phyloP scores from a whole-genome alignment of 2,329 filamentous ascomycete genomes.

The Aspergillus sp. region DNA sequence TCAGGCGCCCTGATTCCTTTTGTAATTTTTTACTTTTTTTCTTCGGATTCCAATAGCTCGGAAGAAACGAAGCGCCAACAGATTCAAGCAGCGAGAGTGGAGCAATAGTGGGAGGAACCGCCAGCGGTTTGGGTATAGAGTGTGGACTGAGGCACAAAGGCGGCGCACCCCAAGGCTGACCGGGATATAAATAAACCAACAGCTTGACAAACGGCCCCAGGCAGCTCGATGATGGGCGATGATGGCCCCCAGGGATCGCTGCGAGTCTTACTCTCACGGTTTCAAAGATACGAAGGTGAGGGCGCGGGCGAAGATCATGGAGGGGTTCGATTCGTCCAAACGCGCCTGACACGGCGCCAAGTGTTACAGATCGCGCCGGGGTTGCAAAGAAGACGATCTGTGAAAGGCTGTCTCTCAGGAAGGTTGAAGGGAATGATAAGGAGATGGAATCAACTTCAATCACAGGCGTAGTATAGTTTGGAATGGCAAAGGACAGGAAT shows the following conservation, averaged over 20 bases:
- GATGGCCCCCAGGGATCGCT: conserved; percentile 1
- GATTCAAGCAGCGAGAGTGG: conserved; percentile 2
- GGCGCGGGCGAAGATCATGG: conserved; percentile 5
- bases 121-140: background rate
- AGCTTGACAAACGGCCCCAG: background rate
- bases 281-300: conserved; percentile 3
- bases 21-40: conserved; percentile 2
- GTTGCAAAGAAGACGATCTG: background rate
- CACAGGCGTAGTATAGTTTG: background rate
- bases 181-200: background rate
- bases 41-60: conserved; percentile 10
- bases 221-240: background rate
- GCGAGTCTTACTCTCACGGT: background rate
- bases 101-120: background rate
- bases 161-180: background rate
- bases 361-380: conserved; percentile 23
- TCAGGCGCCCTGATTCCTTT: conserved; percentile 1
- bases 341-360: conserved; percentile 22
- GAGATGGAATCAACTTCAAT: background rate
- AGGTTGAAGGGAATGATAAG: background rate
- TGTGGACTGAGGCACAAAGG: background rate
- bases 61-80: conserved; percentile 3
- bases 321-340: conserved; percentile 17
- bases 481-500: background rate
- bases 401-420: too few species aligned